Conservation (phyloP, 352 stramenopile genomes). For the Phytophthora fragariaefolia region DNA sequence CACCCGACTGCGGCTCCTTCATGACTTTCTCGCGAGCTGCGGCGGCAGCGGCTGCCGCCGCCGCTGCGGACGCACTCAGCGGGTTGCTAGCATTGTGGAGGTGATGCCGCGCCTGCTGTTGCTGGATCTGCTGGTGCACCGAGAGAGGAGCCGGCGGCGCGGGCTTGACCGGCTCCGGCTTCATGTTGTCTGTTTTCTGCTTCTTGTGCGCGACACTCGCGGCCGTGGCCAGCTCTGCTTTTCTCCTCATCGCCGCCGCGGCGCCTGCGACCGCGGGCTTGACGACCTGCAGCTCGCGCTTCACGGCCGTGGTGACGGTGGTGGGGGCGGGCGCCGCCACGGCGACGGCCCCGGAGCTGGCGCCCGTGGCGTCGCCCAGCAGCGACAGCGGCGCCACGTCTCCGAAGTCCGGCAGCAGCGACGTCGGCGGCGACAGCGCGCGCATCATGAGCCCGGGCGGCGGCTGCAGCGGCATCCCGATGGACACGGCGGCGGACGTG, state of each 20-base stretch:
- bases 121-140: conserved; percentile 32
- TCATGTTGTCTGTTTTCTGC: conserved; percentile 64
- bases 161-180: conserved; percentile 35
- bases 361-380: conserved; percentile 22
- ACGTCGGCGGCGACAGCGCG: conserved; percentile 75
- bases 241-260: conserved; percentile 27
- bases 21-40: conserved; percentile 79
- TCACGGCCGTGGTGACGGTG: conserved; percentile 37
- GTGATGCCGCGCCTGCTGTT: conserved; percentile 33
- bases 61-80: conserved; percentile 26
- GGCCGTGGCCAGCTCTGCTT: conserved; percentile 30
- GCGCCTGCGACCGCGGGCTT: conserved; percentile 26
- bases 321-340: conserved; percentile 17
- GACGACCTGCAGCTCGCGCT: conserved; percentile 35
- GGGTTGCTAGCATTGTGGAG: conserved; percentile 38
- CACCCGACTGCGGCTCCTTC: conserved; percentile 81
- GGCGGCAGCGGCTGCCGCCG: conserved; percentile 35
- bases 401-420: conserved; percentile 66
- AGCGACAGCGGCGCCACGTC: conserved; percentile 53
- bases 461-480: conserved; percentile 63
- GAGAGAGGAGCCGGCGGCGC: conserved; percentile 23
- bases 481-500: conserved; percentile 32
- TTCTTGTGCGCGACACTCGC: conserved; percentile 37
- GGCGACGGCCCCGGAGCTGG: conserved; percentile 17
- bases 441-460: conserved; percentile 75